Percentiles rank a stretch among this genome's conserved stretches.
Conservation (phyloP, 192 early-diverging fungal species). For the Backusella westeae region DNA sequence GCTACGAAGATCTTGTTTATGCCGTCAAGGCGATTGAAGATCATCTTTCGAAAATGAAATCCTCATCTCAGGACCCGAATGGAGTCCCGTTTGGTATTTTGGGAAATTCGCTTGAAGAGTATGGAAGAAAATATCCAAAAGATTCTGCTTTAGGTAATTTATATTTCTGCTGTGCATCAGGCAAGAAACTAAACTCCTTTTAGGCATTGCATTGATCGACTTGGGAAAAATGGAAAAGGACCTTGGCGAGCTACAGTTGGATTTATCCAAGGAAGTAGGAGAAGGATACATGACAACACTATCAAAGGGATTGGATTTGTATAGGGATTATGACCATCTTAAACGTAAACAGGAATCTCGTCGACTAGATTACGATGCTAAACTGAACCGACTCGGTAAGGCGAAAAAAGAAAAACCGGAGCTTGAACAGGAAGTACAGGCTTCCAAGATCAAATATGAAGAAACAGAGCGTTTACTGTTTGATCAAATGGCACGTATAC, state of each 20-base stretch:
- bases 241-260: constrained; percentile 45
- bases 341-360: constrained; percentile 87
- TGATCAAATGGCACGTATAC: constrained; percentile 77
- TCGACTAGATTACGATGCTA: constrained; percentile 91
- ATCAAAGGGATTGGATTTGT: constrained; percentile 43
- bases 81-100: constrained; percentile 61
- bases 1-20: constrained; percentile 61
- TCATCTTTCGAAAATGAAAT: constrained; percentile 64
- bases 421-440: constrained; percentile 86
- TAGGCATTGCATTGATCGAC: constrained; percentile 51
- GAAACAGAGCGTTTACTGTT: constrained; percentile 79
- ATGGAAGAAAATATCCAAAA: constrained; percentile 48
- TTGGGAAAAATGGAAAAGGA: constrained; percentile 47
- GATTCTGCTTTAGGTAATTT: constrained; percentile 41
- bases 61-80: constrained; percentile 62
- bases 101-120: constrained; percentile 60
- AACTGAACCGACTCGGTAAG: constrained; percentile 84
- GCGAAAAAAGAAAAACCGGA: constrained; percentile 89
- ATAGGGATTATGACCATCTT: constrained; percentile 55
- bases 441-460: constrained; percentile 91
- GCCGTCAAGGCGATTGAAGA: constrained; percentile 46
- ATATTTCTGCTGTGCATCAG: constrained; percentile 6
- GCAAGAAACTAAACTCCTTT: constrained; percentile 18
- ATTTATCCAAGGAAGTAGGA: constrained; percentile 38
- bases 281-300: constrained; percentile 39